Percentiles rank a stretch among this genome's conserved stretches.
phyloP scores from a whole-genome alignment of 2,329 filamentous ascomycete species.

The Fusarium sp. region DNA sequence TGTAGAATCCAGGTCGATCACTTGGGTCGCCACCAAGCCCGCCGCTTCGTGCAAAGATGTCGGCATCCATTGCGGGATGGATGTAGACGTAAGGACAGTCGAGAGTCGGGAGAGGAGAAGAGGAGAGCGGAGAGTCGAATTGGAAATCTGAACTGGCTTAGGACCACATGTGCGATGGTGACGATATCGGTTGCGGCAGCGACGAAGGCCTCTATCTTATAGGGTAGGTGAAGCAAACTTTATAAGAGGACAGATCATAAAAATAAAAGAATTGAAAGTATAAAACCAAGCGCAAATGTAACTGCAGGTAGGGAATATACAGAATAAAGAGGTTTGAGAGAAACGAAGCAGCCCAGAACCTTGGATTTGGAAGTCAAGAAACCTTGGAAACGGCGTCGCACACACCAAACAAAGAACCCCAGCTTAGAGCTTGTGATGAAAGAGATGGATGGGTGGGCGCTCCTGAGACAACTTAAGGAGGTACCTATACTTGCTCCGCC shows the following conservation, averaged over 20 bases:
- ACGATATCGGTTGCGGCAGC: conserved; percentile 41
- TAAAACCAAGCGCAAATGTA: conserved; percentile 2
- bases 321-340: conserved; percentile 18
- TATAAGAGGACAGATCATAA: conserved; percentile 9
- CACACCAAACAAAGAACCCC: conserved; percentile 16
- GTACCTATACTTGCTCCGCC: conserved; percentile 33
- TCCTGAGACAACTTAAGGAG: conserved; percentile 34
- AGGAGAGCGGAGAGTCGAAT: conserved; percentile 21
- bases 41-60: conserved; percentile 46
- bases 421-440: conserved; percentile 39
- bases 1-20: conserved; percentile 74
- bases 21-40: conserved; percentile 27
- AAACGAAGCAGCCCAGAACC: conserved; percentile 8
- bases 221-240: conserved; percentile 18
- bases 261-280: conserved; percentile 1
- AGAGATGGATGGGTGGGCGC: conserved; percentile 33
- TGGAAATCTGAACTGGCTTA: conserved; percentile 35
- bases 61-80: conserved; percentile 43
- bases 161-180: conserved; percentile 47
- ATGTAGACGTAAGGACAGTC: conserved; percentile 6
- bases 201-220: conserved; percentile 35
- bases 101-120: conserved; percentile 8
- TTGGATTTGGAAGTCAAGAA: conserved; percentile 36
- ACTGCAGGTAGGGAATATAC: conserved; percentile 11
- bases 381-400: conserved; percentile 44